phyloP scores from a whole-genome alignment of 768 basidiomycete species.

The Leccinellum albellum region DNA sequence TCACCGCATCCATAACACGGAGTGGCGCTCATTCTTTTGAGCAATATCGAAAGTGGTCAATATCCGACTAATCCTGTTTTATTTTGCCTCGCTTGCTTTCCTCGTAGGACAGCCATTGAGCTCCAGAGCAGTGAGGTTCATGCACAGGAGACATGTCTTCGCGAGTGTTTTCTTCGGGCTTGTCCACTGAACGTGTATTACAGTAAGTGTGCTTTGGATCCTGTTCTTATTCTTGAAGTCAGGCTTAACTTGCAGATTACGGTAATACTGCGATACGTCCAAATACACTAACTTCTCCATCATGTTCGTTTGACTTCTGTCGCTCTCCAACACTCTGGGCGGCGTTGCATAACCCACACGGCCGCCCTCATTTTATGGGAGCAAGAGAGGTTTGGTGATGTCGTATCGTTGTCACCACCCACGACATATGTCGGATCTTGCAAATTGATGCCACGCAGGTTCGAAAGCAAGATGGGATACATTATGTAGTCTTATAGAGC shows the following conservation, averaged over 20 bases:
- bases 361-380: slow-evolving; percentile 95
- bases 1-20: slow-evolving; percentile 53
- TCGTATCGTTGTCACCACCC: slow-evolving; percentile 30
- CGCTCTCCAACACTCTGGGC: slow-evolving; percentile 98
- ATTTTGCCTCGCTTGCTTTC: slow-evolving; percentile 40
- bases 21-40: slow-evolving; percentile 82
- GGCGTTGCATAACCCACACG: slow-evolving; percentile 66
- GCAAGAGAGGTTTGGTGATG: slow-evolving; percentile 51
- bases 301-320: not conserved
- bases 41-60: slow-evolving; percentile 50
- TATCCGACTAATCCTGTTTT: slow-evolving; percentile 31
- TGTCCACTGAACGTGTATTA: not conserved
- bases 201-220: slow-evolving; percentile 15
- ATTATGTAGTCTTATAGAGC: slow-evolving; percentile 1
- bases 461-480: slow-evolving; percentile 37
- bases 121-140: slow-evolving; percentile 45
- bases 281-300: slow-evolving; percentile 2
- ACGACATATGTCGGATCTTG: slow-evolving; percentile 34
- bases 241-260: not conserved
- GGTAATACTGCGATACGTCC: not conserved
- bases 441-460: slow-evolving; percentile 21
- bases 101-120: slow-evolving; percentile 23
- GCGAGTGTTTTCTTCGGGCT: not conserved
- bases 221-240: not conserved
- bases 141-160: slow-evolving; percentile 42